Conservation (phyloP, 495 filamentous ascomycete species). For the Penicillium psychrofluorescens region DNA sequence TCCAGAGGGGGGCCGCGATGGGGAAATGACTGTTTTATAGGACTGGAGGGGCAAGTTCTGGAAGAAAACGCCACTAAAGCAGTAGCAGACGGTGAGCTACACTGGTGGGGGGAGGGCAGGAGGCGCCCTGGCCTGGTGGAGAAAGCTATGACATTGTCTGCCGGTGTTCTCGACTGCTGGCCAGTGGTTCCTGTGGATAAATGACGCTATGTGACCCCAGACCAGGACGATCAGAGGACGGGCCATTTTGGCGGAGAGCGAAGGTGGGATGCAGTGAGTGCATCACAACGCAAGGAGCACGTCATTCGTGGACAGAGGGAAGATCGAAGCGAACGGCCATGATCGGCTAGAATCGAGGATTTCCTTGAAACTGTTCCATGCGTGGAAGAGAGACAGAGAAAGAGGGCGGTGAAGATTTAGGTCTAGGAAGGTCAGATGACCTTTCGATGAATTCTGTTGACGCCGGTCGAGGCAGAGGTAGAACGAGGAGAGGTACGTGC, state of each 20-base stretch:
- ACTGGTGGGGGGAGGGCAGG: slow-evolving; percentile 1
- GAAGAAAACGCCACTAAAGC: neutral
- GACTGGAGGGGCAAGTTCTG: slow-evolving; percentile 1
- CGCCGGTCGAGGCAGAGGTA: too few species aligned
- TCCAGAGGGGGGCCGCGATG: neutral
- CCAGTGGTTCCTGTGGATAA: slow-evolving; percentile 2
- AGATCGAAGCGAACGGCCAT: too few species aligned
- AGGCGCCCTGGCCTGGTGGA: neutral
- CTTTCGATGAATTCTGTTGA: too few species aligned
- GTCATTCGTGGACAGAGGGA: too few species aligned
- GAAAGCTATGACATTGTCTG: slow-evolving; percentile 2
- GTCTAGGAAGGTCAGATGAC: too few species aligned
- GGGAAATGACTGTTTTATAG: slow-evolving; percentile 9
- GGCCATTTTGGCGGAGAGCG: neutral
- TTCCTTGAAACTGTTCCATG: too few species aligned
- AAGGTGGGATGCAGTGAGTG: slow-evolving; percentile 1
- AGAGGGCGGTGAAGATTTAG: too few species aligned
- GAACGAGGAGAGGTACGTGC: too few species aligned
- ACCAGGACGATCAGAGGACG: neutral
- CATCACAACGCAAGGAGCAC: neutral
- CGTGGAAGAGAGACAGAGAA: too few species aligned
- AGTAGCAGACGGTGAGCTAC: slow-evolving; percentile 7
- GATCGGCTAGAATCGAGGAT: too few species aligned
- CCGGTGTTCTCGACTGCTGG: neutral
- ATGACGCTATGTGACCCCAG: slow-evolving; percentile 9